Base-by-base conservation (phyloP, 2,329 filamentous ascomycete genomes). In the Apiospora aurea region DNA sequence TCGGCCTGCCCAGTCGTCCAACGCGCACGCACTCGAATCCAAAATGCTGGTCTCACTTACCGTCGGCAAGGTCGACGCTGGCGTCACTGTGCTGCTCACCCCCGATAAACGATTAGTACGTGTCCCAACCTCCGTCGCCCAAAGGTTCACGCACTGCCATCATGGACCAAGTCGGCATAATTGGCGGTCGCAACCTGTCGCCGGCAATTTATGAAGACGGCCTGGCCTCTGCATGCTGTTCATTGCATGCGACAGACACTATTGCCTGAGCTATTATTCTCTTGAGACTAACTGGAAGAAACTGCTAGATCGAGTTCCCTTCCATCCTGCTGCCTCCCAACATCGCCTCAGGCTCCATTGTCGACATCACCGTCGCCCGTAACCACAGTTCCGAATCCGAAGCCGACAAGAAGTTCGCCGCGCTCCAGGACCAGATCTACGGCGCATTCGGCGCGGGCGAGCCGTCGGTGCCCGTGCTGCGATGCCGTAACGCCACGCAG, bases 41-140 rank as follows among this genome's bases (percentile, higher is more conserved):
- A 88, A 81, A 69, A 98, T 99, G 96, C 89, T 98, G 80, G 94
- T 99, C 84, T 98, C 96, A 76, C 89, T 99, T 81, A 98, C 96
- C 69, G 96, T 99, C 84, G 96, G 96, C 87, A 99, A 99, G 87
- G 96, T 99, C 84, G 96, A 99, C 84, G 96, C 96, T 79, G 96
- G 96, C 84, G 96, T 99, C 81, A 97, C 96, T 69, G 96, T 99
- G 74, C 92, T 99, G 71, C 87, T 99, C 80, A 99, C 96, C 67
- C 93, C 97, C 81, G 96, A 99, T 84, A 98, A 98, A 85, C 92
- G 96, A 81, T 89, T 99, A 79, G 96, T 98, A 90, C 80, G 92
- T 83, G 73, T 66, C 73, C 71, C 49, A 69, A 70, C 44, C 61
- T 69, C 53, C 24, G 41, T 61, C n/a, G 34, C 53, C 53, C 53